Conservation (phyloP, 352 stramenopile genomes). For the Stramenopiles sp. region DNA sequence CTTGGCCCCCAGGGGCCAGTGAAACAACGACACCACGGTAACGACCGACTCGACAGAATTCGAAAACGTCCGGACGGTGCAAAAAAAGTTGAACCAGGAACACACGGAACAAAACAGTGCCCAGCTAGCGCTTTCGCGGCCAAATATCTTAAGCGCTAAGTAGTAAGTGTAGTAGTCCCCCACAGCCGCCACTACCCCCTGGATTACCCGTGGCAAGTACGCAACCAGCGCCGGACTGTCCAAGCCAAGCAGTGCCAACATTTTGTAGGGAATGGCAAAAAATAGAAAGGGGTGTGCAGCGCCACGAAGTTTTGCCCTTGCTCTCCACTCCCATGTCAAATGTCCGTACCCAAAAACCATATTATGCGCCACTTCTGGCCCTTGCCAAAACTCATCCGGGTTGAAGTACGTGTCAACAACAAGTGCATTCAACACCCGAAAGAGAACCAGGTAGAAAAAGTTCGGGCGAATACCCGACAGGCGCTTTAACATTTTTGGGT, state of each 20-base stretch:
- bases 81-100: slow-evolving; percentile 61
- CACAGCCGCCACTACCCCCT: slow-evolving; percentile 37
- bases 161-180: slow-evolving; percentile 53
- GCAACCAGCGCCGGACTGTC: slow-evolving; percentile 54
- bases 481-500: no score
- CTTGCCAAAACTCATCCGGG: slow-evolving; percentile 65
- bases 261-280: slow-evolving; percentile 55
- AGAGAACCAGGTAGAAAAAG: slow-evolving; percentile 28
- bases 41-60: slow-evolving; percentile 56
- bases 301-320: slow-evolving; percentile 39
- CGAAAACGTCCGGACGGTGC: slow-evolving; percentile 54
- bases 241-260: slow-evolving; percentile 37
- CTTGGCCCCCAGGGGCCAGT: slow-evolving; percentile 31
- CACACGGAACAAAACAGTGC: slow-evolving; percentile 44
- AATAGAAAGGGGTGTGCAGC: slow-evolving; percentile 46
- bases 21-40: slow-evolving; percentile 40
- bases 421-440: slow-evolving; percentile 50
- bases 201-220: slow-evolving; percentile 38
- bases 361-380: slow-evolving; percentile 52
- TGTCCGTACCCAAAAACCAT: slow-evolving; percentile 60
- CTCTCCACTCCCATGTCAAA: slow-evolving; percentile 58
- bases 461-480: no score
- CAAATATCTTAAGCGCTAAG: slow-evolving; percentile 39
- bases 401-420: slow-evolving; percentile 61
- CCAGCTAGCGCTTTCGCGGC: slow-evolving; percentile 39